Evolutionary conservation across 306 rosid genomes (phyloP), one percentile per base, ranked within the genome.

Genomic region (Hippophae tibetana): DNA sequence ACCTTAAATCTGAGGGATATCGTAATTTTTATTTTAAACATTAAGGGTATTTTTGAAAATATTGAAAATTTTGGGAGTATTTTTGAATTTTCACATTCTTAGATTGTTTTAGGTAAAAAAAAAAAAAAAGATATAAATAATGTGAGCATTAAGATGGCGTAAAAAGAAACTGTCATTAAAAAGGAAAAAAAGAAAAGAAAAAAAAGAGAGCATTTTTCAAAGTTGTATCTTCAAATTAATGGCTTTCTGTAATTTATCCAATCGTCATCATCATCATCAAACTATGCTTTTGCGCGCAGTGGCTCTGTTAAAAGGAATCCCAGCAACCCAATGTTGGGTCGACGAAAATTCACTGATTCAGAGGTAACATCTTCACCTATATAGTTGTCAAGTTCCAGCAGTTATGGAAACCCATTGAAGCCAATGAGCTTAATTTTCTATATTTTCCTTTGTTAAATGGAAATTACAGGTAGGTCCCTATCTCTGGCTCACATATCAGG

Each of bases 221-320:
- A 18, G 1, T 18, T 18, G 1, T 18, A 18, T 18, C 23, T 47
- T 43, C 47, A 13, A 61, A 31, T 58, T 38, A 18, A 72, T 52
- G 57, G 60, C 68, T 55, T 38, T 56, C 8, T 49, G 4, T 57
- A 63, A 47, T 64, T 42, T 52, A 31, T 31, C 38, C 38, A 2
- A 31, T 31, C 38, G 57, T 72, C 4, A 18, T 18, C 18, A 18
- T 18, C 23, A 18, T 51, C 45, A 5, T 60, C 18, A 69, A 72
- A 55, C 63, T 61, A 45, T 73, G 69, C 7, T 67, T 69, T 60
- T 31, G 40, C 57, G 70, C 8, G 66, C 76, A 90, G 95, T 53
- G 84, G 72, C 65, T 84, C 97, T n/a, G 92, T 58, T 58, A 72
- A 83, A 81, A 90, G 76, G 73, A 75, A 63, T 67, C 95, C 90